These are phyloP conservation scores for Monilinia polystroma DNA, from an alignment of 2,329 filamentous ascomycete genomes.

Conservation along the genomic window DNA sequence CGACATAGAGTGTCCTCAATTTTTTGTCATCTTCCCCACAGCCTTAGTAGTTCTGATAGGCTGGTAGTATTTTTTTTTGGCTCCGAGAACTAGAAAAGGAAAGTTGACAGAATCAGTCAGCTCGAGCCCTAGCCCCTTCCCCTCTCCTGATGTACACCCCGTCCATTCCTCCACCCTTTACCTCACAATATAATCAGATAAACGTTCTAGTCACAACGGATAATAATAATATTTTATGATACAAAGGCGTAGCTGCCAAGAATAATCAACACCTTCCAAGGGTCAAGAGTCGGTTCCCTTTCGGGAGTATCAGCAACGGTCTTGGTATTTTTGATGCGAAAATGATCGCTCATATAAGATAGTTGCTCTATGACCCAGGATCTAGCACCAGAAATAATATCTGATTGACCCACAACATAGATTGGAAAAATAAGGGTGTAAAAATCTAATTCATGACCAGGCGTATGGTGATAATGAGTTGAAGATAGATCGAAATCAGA, in stretches of 20 bases:
- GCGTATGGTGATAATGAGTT: constrained; percentile 1
- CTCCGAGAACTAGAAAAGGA: too few species aligned
- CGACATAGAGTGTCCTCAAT: too few species aligned
- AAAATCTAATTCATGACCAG: neutral
- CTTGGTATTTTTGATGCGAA: constrained; percentile 23
- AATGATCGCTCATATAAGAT: constrained; percentile 22
- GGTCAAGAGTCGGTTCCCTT: neutral
- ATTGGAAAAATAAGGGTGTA: constrained; percentile 23
- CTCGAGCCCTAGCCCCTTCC: too few species aligned
- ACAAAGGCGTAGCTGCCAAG: constrained; percentile 26
- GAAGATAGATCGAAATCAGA: neutral
- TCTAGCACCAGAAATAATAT: neutral
- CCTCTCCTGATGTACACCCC: too few species aligned
- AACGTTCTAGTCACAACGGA: too few species aligned
- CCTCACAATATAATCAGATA: neutral
- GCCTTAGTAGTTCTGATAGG: too few species aligned
- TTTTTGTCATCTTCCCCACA: too few species aligned
- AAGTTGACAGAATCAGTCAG: too few species aligned
- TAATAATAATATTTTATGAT: neutral
- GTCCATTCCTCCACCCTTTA: too few species aligned
- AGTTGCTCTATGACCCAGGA: constrained; percentile 23
- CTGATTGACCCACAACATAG: constrained; percentile 20
- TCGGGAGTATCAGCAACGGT: constrained; percentile 23
- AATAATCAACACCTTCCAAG: constrained; percentile 23
- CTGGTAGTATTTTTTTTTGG: too few species aligned